Conservation (phyloP, 306 rosid species). For the Glycine soja region DNA sequence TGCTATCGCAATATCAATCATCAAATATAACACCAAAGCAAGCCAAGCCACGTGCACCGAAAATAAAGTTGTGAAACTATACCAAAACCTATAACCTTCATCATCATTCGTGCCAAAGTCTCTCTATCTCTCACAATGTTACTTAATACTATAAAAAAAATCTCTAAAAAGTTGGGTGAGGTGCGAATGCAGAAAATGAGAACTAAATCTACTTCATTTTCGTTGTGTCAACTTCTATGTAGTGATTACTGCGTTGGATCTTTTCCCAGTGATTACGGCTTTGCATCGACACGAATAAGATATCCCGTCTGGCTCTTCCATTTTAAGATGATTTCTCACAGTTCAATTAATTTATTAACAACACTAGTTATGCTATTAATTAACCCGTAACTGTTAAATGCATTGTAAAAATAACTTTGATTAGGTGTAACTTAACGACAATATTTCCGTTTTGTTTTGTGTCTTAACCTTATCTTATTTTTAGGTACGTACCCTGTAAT, state of each 20-base stretch:
- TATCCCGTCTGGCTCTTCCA: conserved; percentile 28
- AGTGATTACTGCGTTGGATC: conserved; percentile 1
- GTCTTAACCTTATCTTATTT: not conserved
- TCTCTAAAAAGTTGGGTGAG: conserved; percentile 3
- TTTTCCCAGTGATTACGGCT: conserved; percentile 40
- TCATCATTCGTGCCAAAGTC: conserved; percentile 16
- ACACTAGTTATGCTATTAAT: not conserved
- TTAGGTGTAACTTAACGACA: conserved; percentile 20
- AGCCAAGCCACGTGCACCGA: conserved; percentile 23
- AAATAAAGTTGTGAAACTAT: conserved; percentile 29
- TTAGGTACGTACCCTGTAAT: not conserved
- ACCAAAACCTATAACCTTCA: conserved; percentile 12
- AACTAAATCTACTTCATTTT: conserved; percentile 30
- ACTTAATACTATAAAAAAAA: not conserved
- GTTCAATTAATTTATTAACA: not conserved
- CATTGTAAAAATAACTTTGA: conserved; percentile 4
- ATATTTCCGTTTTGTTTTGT: not conserved
- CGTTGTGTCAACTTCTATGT: conserved; percentile 29
- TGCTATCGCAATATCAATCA: conserved; percentile 28
- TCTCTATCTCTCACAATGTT: not conserved
- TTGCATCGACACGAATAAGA: conserved; percentile 49
- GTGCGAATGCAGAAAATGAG: conserved; percentile 23
- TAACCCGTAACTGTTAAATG: not conserved
- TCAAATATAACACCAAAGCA: not conserved
- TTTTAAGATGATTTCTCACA: conserved; percentile 7